A percentile compares a stretch with the other conserved stretches of the same genome.
Conservation (phyloP, 2,329 filamentous ascomycete genomes). For the Bipolaris sorokiniana region DNA sequence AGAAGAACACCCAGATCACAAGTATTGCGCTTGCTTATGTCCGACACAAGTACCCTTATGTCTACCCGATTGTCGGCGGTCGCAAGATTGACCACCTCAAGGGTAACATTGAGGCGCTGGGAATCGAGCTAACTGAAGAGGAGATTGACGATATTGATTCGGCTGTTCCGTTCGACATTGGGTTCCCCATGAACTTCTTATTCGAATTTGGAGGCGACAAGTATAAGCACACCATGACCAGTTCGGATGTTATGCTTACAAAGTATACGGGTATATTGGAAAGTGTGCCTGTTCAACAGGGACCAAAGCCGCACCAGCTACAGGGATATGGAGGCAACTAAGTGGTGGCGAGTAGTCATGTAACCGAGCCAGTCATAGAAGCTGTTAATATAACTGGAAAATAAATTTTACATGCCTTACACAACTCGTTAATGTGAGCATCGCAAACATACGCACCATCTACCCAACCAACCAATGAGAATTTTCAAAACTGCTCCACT, state of each 20-base stretch:
- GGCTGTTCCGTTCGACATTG: constrained; percentile 59
- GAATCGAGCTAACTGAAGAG: constrained; percentile 56
- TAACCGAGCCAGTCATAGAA: neutral
- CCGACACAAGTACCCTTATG: constrained; percentile 71
- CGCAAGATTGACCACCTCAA: constrained; percentile 74
- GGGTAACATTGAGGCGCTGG: constrained; percentile 65
- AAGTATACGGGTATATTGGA: constrained; percentile 38
- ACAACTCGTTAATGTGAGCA: neutral
- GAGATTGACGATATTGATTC: constrained; percentile 63
- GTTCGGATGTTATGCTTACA: constrained; percentile 36
- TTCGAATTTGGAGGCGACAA: constrained; percentile 37
- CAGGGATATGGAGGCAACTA: constrained; percentile 21
- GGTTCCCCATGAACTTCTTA: constrained; percentile 60
- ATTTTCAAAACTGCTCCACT: constrained; percentile 6
- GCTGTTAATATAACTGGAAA: neutral
- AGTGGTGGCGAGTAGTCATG: neutral
- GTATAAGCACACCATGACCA: constrained; percentile 40
- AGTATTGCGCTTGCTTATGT: constrained; percentile 72
- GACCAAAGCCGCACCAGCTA: constrained; percentile 39
- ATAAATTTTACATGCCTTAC: neutral
- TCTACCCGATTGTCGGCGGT: constrained; percentile 76
- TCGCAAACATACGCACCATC: neutral
- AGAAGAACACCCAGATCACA: constrained; percentile 65
- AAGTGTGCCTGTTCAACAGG: constrained; percentile 27
- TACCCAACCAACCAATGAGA: constrained; percentile 6